Base-by-base conservation (phyloP, 2,329 filamentous ascomycete species). In the Diaporthe citriasiana region DNA sequence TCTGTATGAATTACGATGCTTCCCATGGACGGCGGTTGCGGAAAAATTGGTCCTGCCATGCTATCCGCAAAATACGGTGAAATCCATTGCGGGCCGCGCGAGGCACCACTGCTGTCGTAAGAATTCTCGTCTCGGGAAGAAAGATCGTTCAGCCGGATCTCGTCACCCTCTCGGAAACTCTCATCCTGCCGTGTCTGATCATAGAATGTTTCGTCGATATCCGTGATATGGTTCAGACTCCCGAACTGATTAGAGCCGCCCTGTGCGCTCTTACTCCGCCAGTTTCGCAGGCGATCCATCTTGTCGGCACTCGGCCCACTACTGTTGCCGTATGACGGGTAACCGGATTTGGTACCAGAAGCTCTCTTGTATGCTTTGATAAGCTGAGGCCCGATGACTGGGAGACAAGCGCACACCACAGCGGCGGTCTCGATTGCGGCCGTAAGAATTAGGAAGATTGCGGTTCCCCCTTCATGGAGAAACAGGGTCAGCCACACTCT, bases 391-490 rank as follows among this genome's bases (percentile, higher is more conserved):
- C 65, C 65, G 35, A 69, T 69, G 1, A 69, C 47, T 27, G 65
- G 65, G 15, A 69, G 47, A 30, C 65, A 55, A 8, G 47, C 65
- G 65, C 47, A 69, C 25, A 69, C 65, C 50, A 69, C 65, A 10
- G 65, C 65, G 19, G 50, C 50, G 22, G 65, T 69, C 30, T 69
- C 47, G 9, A 55, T 69, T n/a, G 65, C 30, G 13, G 65, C 47
- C 10, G 65, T 69, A 35, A 69, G 65, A 15, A 69, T 55, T 1
- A 69, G 47, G n/a, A 69, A 69, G 22, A 69, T 69, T 5, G 65
- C 33, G 33, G 40, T 33, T 4, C 65, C 65, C 47, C 50, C 65
- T 55, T 55, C 33, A 7, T 15, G 19, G 57, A 30, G 7, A 45
- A 19, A 7, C 10, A 17, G 17, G 27, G 38, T 60, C 22, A 60